A percentile compares a stretch with the other conserved stretches of the same genome.
Evolutionary conservation across 345 rosid species (phyloP).

Genomic region (Syzygium aqueum): DNA sequence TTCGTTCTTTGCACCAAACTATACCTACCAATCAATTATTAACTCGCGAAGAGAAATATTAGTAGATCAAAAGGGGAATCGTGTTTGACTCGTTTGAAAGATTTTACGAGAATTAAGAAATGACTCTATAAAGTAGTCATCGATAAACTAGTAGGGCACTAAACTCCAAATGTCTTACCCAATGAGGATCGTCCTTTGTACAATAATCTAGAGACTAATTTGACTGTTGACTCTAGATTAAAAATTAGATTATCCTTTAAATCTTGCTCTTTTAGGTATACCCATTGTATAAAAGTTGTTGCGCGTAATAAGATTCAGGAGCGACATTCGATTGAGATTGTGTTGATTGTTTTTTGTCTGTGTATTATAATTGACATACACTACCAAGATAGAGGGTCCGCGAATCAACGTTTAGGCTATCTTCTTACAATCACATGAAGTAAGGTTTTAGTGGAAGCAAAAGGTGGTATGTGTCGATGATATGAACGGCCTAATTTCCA

Average conservation of each 20-base stretch:
- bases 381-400: too few species aligned
- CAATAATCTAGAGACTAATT: background rate
- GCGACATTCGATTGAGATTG: too few species aligned
- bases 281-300: too few species aligned
- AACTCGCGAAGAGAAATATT: background rate
- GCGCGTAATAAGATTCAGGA: too few species aligned
- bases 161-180: background rate
- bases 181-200: background rate
- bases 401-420: background rate
- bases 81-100: background rate
- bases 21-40: background rate
- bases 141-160: background rate
- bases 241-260: background rate
- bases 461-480: background rate
- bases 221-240: too few species aligned
- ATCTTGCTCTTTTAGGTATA: too few species aligned
- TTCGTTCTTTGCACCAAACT: background rate
- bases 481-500: background rate
- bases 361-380: too few species aligned
- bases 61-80: background rate
- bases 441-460: background rate
- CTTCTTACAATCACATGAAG: background rate
- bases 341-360: too few species aligned
- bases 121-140: background rate
- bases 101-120: background rate